Evolutionary conservation across 257 asterid genomes (phyloP), one percentile per base, ranked within the genome.

Genomic region (Paraleonurus japonicus): DNA sequence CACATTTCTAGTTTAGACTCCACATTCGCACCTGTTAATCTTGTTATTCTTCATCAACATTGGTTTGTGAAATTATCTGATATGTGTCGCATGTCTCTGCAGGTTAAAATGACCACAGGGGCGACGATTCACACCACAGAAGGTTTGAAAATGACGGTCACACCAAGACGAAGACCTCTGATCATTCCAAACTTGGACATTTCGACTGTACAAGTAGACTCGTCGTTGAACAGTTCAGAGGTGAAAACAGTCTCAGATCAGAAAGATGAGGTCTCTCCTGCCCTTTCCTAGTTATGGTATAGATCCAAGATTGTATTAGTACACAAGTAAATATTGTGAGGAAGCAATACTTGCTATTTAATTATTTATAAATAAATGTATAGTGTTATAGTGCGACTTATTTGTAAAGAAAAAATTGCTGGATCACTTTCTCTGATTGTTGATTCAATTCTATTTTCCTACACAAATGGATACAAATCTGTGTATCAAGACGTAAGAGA

Each of bases 71-170:
- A 51, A 59, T 30, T 61, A 20, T 22, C 61, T 50, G 51, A 28
- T 32, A 15, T 12, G 19, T 11, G 4, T 7, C 15, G 61, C 19
- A 60, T 12, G 75, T 61, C 17, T 54, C 50, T 83, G 70, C 88
- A 94, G 99, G 99, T 94, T 54, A 83, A 80, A 67, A 91, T 94
- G 98, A 94, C 99, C 5, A 94, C 99, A 5, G 99, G 99, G 24
- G 99, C 99, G 24, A 94, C 98, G 6, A 94, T 94, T 76, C 99
- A 94, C 84, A 94, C 99, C 17, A 94, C 98, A 9, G 87, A 86
- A 74, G 99, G 99, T 60, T 80, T 94, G 74, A 88, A 79, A 16
- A 89, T 94, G 99, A 91, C 92, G 0, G 95, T 92, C 19, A 94
- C 96, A 30, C 83, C 86, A 35, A 81, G 99, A 77, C 83, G 63